These are phyloP conservation scores for Tilletia horrida DNA, from an alignment of 1,284 basidiomycete genomes.

Conservation along the genomic window DNA sequence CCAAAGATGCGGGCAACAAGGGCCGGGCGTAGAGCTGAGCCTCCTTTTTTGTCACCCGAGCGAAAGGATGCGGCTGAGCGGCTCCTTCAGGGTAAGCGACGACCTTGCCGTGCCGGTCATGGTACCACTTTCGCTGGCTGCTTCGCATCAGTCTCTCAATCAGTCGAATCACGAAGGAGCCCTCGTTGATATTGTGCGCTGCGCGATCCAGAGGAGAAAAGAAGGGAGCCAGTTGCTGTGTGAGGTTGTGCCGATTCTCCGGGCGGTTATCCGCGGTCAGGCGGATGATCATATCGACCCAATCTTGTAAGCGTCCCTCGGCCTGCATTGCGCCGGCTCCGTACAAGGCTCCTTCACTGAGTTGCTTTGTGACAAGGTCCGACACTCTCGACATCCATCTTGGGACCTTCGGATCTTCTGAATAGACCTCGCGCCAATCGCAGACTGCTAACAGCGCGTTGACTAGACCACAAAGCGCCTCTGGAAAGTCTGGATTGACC, in stretches of 20 bases:
- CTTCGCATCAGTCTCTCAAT: slow-evolving; percentile 61
- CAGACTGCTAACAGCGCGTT: slow-evolving; percentile 63
- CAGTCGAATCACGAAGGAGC: slow-evolving; percentile 62
- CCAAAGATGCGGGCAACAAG: slow-evolving; percentile 57
- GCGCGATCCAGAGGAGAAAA: slow-evolving; percentile 51
- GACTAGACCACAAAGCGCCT: slow-evolving; percentile 63
- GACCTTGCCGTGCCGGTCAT: slow-evolving; percentile 56
- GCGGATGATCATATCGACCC: slow-evolving; percentile 58
- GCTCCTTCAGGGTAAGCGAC: neutral
- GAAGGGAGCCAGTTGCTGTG: slow-evolving; percentile 42
- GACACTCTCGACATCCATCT: slow-evolving; percentile 61
- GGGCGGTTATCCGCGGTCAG: slow-evolving; percentile 31
- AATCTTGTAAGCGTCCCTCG: slow-evolving; percentile 57
- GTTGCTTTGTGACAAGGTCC: slow-evolving; percentile 60
- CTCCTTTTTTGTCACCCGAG: neutral
- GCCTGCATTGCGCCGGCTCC: slow-evolving; percentile 57
- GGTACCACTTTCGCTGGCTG: slow-evolving; percentile 62
- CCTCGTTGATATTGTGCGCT: slow-evolving; percentile 58
- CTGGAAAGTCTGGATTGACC: slow-evolving; percentile 62
- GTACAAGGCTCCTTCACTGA: slow-evolving; percentile 58
- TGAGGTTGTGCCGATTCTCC: slow-evolving; percentile 57
- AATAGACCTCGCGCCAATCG: slow-evolving; percentile 60
- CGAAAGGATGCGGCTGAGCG: neutral
- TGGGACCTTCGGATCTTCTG: slow-evolving; percentile 27
- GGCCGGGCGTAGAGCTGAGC: slow-evolving; percentile 49